phyloP scores from a whole-genome alignment of 169 alveolate species.

The Plasmodium berghei region DNA sequence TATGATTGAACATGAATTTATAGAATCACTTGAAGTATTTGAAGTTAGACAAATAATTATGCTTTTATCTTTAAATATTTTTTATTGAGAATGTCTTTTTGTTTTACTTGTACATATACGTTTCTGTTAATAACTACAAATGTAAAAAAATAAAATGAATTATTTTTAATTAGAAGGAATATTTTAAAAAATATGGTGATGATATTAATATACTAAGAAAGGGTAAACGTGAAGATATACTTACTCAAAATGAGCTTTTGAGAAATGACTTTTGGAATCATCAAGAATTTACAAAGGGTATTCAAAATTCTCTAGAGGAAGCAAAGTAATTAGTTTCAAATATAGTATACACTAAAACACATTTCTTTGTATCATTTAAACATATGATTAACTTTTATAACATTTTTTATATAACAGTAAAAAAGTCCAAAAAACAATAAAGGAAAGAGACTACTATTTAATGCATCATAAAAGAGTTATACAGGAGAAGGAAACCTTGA shows the following conservation, averaged over 20 bases:
- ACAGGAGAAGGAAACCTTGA: slow-evolving; percentile 73
- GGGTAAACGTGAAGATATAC: slow-evolving; percentile 34
- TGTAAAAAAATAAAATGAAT: slow-evolving; percentile 11
- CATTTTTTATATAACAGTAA: slow-evolving; percentile 29
- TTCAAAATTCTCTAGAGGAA: slow-evolving; percentile 68
- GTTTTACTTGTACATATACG: slow-evolving; percentile 3
- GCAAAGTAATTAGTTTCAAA: slow-evolving; percentile 55
- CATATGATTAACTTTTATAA: slow-evolving; percentile 2
- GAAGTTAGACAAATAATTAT: slow-evolving; percentile 38
- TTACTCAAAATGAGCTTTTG: slow-evolving; percentile 70
- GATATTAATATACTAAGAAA: slow-evolving; percentile 61
- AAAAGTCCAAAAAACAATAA: slow-evolving; percentile 69
- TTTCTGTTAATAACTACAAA: slow-evolving; percentile 4
- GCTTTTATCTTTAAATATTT: slow-evolving; percentile 5
- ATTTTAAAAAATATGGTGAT: slow-evolving; percentile 43
- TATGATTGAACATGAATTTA: slow-evolving; percentile 62
- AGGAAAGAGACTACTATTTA: slow-evolving; percentile 74
- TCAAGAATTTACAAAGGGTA: slow-evolving; percentile 60
- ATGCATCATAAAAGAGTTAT: slow-evolving; percentile 76
- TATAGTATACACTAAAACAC: not conserved
- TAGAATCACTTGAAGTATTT: slow-evolving; percentile 74
- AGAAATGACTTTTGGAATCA: slow-evolving; percentile 67
- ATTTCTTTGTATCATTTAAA: not conserved
- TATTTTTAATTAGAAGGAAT: slow-evolving; percentile 65
- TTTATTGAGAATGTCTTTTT: slow-evolving; percentile 11